Percentiles rank a stretch among this genome's conserved stretches.
Conservation (phyloP, 225 moss, liverwort and hornwort species). For the Bryum argenteum region DNA sequence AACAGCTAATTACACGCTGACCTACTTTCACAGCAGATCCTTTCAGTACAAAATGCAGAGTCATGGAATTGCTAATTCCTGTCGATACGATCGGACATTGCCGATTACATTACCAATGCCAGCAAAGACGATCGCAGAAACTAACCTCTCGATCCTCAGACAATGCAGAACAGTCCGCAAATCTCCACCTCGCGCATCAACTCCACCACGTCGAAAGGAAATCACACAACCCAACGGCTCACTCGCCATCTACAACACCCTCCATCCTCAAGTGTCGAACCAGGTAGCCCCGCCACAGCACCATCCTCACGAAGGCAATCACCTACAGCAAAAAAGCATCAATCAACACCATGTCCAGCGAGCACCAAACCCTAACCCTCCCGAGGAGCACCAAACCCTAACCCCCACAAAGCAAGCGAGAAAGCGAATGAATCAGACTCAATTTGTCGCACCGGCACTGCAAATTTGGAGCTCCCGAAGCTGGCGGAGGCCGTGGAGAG, state of each 20-base stretch:
- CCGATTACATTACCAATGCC: not conserved
- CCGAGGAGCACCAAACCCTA: constrained; percentile 23
- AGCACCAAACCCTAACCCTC: constrained; percentile 29
- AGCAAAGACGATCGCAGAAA: not conserved
- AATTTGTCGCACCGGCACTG: not conserved
- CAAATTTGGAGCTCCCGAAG: not conserved
- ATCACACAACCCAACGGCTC: constrained; percentile 19
- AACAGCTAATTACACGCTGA: not conserved
- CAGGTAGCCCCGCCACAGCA: not conserved
- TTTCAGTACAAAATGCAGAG: not conserved
- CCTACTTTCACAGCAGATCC: not conserved
- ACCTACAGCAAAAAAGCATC: not conserved
- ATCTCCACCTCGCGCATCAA: constrained; percentile 25
- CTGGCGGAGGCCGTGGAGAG: not conserved
- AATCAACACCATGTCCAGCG: not conserved
- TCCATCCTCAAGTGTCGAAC: not conserved
- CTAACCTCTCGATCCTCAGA: constrained; percentile 35
- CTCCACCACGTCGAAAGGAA: constrained; percentile 16
- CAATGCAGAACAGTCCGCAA: constrained; percentile 22
- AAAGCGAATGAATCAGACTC: not conserved
- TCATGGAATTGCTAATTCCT: not conserved
- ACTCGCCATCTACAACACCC: constrained; percentile 35
- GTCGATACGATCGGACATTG: not conserved
- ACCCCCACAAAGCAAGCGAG: constrained; percentile 10
- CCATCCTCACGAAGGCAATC: not conserved